Percentiles rank a stretch among this genome's conserved stretches.
Evolutionary conservation across 2,329 filamentous ascomycete genomes (phyloP).

Genomic region (Leptoxyphium fumago): DNA sequence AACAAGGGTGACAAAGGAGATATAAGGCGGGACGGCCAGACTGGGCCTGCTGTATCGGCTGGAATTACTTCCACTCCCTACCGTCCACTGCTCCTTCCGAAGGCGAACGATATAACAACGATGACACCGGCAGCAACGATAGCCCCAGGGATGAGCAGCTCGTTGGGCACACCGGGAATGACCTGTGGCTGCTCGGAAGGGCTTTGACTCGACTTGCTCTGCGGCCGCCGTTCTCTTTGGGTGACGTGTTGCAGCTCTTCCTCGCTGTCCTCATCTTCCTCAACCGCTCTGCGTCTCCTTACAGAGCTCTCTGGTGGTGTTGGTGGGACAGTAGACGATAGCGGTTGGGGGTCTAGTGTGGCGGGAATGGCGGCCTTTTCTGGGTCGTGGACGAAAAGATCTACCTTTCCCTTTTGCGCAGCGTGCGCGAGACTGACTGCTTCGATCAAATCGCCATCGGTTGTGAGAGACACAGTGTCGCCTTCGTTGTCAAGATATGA

Average conservation of each 20-base stretch:
- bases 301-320: slow-evolving; percentile 38
- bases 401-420: slow-evolving; percentile 75
- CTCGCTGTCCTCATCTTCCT: slow-evolving; percentile 42
- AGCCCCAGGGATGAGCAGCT: slow-evolving; percentile 80
- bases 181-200: slow-evolving; percentile 52
- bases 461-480: slow-evolving; percentile 92
- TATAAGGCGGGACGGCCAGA: too few relatives aligned
- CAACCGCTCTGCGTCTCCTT: slow-evolving; percentile 32
- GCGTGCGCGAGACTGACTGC: slow-evolving; percentile 73
- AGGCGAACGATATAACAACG: slow-evolving; percentile 82
- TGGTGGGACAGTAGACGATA: slow-evolving; percentile 29
- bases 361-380: slow-evolving; percentile 67
- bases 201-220: slow-evolving; percentile 27
- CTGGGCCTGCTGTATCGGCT: too few relatives aligned
- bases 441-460: slow-evolving; percentile 82
- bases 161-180: slow-evolving; percentile 84
- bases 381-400: slow-evolving; percentile 90
- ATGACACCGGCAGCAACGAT: slow-evolving; percentile 92
- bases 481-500: slow-evolving; percentile 96
- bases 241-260: slow-evolving; percentile 26
- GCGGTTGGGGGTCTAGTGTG: slow-evolving; percentile 45
- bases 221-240: slow-evolving; percentile 14
- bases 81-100: slow-evolving; percentile 29
- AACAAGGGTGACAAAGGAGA: too few relatives aligned
- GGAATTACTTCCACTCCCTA: slow-evolving; percentile 1